Base-by-base conservation (phyloP, 176 grass and related monocot species). In the Carex parvula region DNA sequence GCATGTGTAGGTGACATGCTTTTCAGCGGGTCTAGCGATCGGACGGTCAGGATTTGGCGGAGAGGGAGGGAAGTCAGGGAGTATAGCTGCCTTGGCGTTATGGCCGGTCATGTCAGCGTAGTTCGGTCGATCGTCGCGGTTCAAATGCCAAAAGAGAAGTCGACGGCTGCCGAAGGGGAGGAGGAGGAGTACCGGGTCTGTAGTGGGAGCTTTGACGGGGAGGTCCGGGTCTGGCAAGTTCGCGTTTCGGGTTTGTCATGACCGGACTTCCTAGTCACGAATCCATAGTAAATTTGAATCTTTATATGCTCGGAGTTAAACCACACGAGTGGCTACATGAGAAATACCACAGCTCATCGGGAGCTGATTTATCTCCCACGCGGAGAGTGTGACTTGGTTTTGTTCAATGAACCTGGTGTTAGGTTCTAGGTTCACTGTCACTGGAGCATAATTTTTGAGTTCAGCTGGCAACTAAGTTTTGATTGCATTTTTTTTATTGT, bases 11-110 rank as follows among this genome's bases (percentile, higher is more conserved):
- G 82, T 1, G 89, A 92, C 52, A 58, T 94, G 62, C 85, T 98
- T 15, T 84, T 98, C 52, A 94, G 95, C 50, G 95, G 95, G 14
- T 82, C 90, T n/a, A 89, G 89, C 21, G 95, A 98, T 87, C 91
- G 82, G 50, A 91, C 88, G 22, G 89, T 98, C 21, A 90, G 95
- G 6, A 90, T 90, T 4, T 98, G 95, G 95, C 83, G 82, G 60
- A 88, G 91, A 57, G 82, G 60, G 21, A 52, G 83, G 2, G 89
- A 91, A 58, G 90, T 88, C 2, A 80, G 63, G 29, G 87, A 56
- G 3, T 90, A 91, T 80, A 56, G 42, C 5, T 90, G 92, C 75
- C 74, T 94, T 48, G 95, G 86, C 14, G 84, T 94, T 21, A 88
- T 98, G 89, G 81, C 87, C 16, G 88, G 89, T 0, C 92, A 98